Base-by-base conservation (phyloP, 2,329 filamentous ascomycete species). In the Neoarthrinium moseri region DNA sequence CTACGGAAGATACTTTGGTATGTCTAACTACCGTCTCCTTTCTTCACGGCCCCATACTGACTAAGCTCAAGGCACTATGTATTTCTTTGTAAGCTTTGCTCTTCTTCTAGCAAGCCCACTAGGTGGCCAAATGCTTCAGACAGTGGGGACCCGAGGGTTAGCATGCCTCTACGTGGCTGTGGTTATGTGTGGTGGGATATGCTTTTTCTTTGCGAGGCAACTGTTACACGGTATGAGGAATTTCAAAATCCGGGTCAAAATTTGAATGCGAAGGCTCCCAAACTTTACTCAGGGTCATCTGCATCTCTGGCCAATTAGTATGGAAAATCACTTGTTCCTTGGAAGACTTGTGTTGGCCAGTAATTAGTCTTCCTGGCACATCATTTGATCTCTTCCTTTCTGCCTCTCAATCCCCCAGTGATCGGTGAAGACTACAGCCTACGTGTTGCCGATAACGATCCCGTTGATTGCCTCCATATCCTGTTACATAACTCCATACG, bases 1-100 rank as follows among this genome's bases (percentile, higher is more conserved):
- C 39, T 88, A 87, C 53, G 86, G 85, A 0, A 66, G 81, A 15
- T 85, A 87, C 54, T 86, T 85, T 55, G 81, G 83, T 40, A 23
- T 5, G 20, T 26, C 23, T 17, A 3, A 3, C 20, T 5, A 39
- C 18, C 18, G 15, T 6, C 69, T 0, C 61, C 74, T 2, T 65
- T 66, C 1, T 62, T 22, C 11, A 8, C 5, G 51, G 0, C 75
- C 72, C 45, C 61, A 68, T 4, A 15, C 32, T 34, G n/a, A 34
- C 4, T 34, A 18, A 10, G 20, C n/a, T 24, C 3, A 12, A 27
- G 72, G 74, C 1, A 75, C 74, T 0, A 64, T 72, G 46, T 75
- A 74, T 49, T 69, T 66, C 20, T 58, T 76, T 8, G 70, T 69
- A 6, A 66, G 68, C 5, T 73, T 77, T 34, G 66, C 72, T 0